A percentile compares a stretch with the other conserved stretches of the same genome.
Evolutionary conservation across 208 protist species (phyloP).

Genomic region (Leishmania tarentolae): DNA sequence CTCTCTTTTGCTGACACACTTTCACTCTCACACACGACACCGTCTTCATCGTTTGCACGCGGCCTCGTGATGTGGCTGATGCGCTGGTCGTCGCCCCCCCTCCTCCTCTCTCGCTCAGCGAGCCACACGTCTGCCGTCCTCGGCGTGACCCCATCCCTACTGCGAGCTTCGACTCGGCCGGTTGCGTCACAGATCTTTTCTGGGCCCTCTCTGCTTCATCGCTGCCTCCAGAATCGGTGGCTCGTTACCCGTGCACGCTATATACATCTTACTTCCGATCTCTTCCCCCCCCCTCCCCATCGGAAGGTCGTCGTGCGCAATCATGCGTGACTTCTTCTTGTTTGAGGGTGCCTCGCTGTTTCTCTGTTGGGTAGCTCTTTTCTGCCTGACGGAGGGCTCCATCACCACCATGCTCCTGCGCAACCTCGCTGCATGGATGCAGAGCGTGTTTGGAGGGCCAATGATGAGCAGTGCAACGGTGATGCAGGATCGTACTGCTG

Average conservation of each 20-base stretch:
- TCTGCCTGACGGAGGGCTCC: neutral
- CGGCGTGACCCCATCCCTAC: too few relatives aligned
- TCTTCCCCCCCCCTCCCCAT: neutral
- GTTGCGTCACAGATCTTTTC: neutral
- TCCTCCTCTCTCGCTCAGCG: neutral
- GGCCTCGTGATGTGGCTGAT: conserved; percentile 1
- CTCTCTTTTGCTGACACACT: neutral
- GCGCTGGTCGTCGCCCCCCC: neutral
- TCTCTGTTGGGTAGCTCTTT: neutral
- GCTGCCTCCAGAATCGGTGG: neutral
- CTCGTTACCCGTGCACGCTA: too few relatives aligned
- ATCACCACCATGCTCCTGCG: neutral
- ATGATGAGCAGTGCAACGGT: neutral
- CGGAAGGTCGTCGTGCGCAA: neutral
- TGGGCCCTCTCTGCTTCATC: neutral
- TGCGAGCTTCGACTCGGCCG: neutral
- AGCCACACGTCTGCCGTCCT: neutral
- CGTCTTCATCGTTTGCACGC: neutral
- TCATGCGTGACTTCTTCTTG: neutral
- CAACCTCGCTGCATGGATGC: neutral
- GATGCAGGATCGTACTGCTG: neutral
- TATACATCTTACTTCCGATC: neutral
- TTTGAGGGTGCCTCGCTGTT: conserved; percentile 7
- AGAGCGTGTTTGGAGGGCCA: neutral
- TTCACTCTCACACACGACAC: neutral